Percentiles rank a stretch among this genome's conserved stretches.
These are phyloP conservation scores for Coemansia sp. DNA, from an alignment of 192 early-diverging fungal genomes.

Conservation along the genomic window DNA sequence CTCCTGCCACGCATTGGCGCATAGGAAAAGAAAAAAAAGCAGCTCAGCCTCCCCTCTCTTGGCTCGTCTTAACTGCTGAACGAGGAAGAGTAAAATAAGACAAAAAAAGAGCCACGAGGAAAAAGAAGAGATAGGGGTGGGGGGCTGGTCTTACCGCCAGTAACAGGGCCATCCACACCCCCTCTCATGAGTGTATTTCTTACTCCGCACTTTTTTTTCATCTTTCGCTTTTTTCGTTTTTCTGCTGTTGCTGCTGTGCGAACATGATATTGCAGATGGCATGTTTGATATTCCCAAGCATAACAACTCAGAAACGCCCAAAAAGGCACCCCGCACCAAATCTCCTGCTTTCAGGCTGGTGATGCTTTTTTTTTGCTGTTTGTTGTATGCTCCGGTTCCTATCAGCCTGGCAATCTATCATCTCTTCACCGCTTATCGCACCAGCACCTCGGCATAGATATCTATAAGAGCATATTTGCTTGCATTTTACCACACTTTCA, in stretches of 20 bases:
- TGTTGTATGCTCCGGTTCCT: neutral
- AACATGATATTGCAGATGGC: too few species aligned
- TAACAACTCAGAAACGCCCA: neutral
- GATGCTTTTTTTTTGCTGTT: too few species aligned
- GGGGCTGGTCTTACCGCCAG: neutral
- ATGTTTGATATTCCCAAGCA: neutral
- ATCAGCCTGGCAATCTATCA: conserved; percentile 3
- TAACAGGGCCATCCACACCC: neutral
- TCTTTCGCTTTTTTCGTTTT: too few species aligned
- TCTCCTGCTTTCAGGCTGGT: neutral
- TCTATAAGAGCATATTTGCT: too few species aligned
- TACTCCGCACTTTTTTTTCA: conserved; percentile 11
- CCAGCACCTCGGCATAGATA: neutral
- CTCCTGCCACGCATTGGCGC: conserved; percentile 1
- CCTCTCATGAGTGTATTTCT: conserved; percentile 7
- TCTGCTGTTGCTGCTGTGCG: too few species aligned
- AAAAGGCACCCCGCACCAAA: too few species aligned
- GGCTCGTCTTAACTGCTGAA: neutral
- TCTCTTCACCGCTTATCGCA: neutral
- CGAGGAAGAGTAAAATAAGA: neutral
- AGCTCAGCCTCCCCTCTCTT: too few species aligned
- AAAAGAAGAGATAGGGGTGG: neutral
- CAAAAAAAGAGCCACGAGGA: neutral
- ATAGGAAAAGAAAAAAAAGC: neutral
- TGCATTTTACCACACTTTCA: too few species aligned